Base-by-base conservation (phyloP, 768 basidiomycete species). In the Pleurotus tuber-regium region DNA sequence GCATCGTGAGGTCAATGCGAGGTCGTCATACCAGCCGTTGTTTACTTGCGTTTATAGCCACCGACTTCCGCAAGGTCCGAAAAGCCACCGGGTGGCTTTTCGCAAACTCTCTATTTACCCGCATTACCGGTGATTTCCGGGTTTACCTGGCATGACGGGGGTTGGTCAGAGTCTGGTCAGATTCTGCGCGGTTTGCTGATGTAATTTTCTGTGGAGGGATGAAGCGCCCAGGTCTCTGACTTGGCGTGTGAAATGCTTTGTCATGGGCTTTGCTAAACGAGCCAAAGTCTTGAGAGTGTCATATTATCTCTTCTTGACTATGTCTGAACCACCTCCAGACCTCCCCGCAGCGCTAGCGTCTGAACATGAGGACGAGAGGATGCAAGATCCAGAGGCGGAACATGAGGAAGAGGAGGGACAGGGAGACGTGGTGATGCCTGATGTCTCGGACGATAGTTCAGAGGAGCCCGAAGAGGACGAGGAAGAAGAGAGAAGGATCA, bases 401-500 rank as follows among this genome's bases (percentile, higher is more conserved):
- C 18, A 48, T 12, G 84, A 80, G 48, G n/a, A n/a, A n/a, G 82
- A 76, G 29, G 83, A 80, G 47, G 77, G 70, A 16, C 79, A 77
- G 49, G 81, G 74, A 31, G 84, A 84, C 62, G 76, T 74, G 46
- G 65, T 74, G 60, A 79, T 78, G 68, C 74, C 76, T 33, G 74
- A 71, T 50, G 69, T 69, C 51, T 80, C 83, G 16, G 88, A 89
- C 63, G 90, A 93, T 68, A 92, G 90, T 65, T 92, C 90, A 39
- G 91, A 92, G 60, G 89, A 93, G 62, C 87, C 82, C 29, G 91
- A 95, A 30, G 93, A 96, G 42, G 93, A 96, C 62, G 89, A 84
- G 60, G 95, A 96, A 55, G 93, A 93, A 70, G 87, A 75, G 59
- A 78, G 81, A 52, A 76, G 81, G 51, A 83, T 97, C 51, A 74